Conservation (phyloP, 495 filamentous ascomycete species). For the Tuber borchii region DNA sequence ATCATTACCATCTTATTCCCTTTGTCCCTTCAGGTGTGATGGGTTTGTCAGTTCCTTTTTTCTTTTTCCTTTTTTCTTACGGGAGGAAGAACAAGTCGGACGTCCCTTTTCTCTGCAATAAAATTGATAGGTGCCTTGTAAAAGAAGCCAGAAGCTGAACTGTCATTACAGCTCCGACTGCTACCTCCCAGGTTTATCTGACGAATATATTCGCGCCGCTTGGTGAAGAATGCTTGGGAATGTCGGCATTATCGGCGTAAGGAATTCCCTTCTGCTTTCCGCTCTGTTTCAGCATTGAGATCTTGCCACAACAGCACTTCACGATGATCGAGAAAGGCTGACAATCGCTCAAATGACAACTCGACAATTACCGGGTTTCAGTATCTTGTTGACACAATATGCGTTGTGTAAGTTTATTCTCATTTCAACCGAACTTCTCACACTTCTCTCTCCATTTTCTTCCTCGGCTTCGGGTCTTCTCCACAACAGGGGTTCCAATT, state of each 20-base stretch:
- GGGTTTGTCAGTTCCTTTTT: neutral
- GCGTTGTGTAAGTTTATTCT: conserved; percentile 26
- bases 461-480: neutral
- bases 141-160: conserved; percentile 4
- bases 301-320: neutral
- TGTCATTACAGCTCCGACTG: conserved; percentile 31
- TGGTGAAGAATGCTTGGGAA: conserved; percentile 36
- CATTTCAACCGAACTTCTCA: neutral
- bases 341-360: neutral
- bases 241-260: conserved; percentile 40
- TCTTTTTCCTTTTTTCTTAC: neutral
- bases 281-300: neutral
- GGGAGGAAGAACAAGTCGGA: neutral
- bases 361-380: conserved; percentile 9
- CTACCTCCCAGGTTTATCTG: conserved; percentile 39
- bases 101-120: neutral
- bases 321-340: conserved; percentile 6
- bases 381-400: conserved; percentile 36
- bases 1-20: neutral
- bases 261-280: neutral
- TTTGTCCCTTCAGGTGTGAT: neutral
- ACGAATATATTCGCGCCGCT: conserved; percentile 40
- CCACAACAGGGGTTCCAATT: neutral
- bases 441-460: neutral
- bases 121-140: neutral